These are phyloP conservation scores for Halocafeteria seosinensis DNA, from an alignment of 108 stramenopile genomes.

Conservation along the genomic window DNA sequence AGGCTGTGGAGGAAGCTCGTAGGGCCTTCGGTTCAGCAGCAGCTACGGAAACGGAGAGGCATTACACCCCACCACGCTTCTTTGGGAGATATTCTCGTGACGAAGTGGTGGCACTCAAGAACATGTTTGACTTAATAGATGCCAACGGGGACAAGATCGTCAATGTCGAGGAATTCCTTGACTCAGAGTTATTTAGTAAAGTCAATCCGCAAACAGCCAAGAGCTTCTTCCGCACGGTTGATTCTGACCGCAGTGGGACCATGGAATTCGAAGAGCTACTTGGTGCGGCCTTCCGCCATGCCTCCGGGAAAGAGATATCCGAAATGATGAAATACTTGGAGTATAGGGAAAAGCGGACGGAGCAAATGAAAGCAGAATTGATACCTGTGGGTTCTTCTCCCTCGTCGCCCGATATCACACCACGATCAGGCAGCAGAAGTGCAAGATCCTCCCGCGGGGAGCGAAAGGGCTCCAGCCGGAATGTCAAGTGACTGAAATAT, in stretches of 20 bases:
- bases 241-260: background rate
- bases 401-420: too few species aligned
- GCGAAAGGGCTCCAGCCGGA: too few species aligned
- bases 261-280: background rate
- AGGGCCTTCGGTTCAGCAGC: too few species aligned
- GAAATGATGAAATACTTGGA: background rate
- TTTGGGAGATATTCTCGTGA: background rate
- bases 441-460: too few species aligned
- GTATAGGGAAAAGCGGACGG: background rate
- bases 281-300: background rate
- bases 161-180: background rate
- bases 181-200: background rate
- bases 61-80: background rate
- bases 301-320: background rate
- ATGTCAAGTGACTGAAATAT: too few species aligned
- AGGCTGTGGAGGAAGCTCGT: too few species aligned
- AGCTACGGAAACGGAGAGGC: too few species aligned
- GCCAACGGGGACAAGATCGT: background rate
- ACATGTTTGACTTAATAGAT: background rate
- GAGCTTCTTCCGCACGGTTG: background rate
- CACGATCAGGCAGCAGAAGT: too few species aligned
- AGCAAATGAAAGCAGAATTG: too few species aligned
- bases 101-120: background rate
- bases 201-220: background rate
- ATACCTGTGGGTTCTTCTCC: too few species aligned